Conservation (phyloP, 352 stramenopile genomes). For the Peronosclerospora sorghi region DNA sequence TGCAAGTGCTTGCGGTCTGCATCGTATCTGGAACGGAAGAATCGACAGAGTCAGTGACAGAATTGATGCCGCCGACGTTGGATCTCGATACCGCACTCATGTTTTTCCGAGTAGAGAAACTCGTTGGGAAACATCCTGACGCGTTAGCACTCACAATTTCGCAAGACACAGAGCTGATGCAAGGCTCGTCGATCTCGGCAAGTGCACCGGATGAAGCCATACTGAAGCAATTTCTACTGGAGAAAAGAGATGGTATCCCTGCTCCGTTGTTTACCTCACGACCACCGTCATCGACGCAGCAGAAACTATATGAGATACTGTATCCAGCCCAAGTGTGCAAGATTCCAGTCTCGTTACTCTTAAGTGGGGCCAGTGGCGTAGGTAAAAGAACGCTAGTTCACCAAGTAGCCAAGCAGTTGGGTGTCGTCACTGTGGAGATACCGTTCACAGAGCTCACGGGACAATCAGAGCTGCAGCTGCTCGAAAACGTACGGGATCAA, state of each 20-base stretch:
- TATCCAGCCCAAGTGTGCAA: conserved; percentile 57
- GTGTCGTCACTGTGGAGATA: conserved; percentile 61
- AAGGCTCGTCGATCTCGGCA: conserved; percentile 38
- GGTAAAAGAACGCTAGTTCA: conserved; percentile 66
- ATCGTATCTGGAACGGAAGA: conserved; percentile 10
- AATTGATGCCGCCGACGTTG: conserved; percentile 37
- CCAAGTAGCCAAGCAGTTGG: conserved; percentile 52
- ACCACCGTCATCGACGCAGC: conserved; percentile 26
- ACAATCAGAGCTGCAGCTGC: conserved; percentile 54
- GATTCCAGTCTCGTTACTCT: conserved; percentile 57
- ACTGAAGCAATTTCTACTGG: conserved; percentile 38
- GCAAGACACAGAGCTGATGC: conserved; percentile 53
- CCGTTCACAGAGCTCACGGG: conserved; percentile 67
- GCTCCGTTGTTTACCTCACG: conserved; percentile 9
- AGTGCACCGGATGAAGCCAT: conserved; percentile 39
- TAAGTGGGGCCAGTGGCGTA: conserved; percentile 53
- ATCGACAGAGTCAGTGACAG: conserved; percentile 2
- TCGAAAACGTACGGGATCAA: conserved; percentile 66
- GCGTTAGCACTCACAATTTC: conserved; percentile 44
- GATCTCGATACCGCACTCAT: conserved; percentile 51
- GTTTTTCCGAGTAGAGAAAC: conserved; percentile 65
- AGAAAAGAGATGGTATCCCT: conserved; percentile 10
- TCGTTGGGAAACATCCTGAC: conserved; percentile 15
- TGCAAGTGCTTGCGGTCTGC: conserved; percentile 30
- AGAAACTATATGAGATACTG: conserved; percentile 52